These are phyloP conservation scores for Schwanniomyces polymorphus DNA, from an alignment of 805 yeast genomes.

Conservation along the genomic window DNA sequence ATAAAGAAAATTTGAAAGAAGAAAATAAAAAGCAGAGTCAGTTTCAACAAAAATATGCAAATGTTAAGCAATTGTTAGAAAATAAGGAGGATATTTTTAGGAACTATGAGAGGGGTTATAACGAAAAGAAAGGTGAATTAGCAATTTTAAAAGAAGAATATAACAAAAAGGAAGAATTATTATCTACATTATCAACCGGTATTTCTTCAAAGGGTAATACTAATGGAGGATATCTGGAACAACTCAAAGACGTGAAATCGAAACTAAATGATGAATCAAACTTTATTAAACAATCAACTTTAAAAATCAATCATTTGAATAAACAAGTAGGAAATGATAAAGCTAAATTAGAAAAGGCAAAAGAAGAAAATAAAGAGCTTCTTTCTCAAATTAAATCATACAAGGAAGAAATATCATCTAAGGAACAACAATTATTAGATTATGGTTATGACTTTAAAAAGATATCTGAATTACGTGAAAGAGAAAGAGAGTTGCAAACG, in stretches of 20 bases:
- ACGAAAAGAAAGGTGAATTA: constrained; percentile 43
- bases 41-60: constrained; percentile 31
- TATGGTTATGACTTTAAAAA: constrained; percentile 59
- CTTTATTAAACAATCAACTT: constrained; percentile 54
- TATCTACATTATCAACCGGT: constrained; percentile 83
- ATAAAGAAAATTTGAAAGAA: constrained; percentile 56
- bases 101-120: constrained; percentile 46
- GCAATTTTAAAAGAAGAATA: constrained; percentile 46
- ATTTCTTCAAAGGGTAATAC: constrained; percentile 78
- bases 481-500: constrained; percentile 44
- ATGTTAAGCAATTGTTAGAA: constrained; percentile 30
- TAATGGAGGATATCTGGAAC: constrained; percentile 76
- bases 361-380: constrained; percentile 43
- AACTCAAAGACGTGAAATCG: constrained; percentile 62
- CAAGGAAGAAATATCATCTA: constrained; percentile 31
- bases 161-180: constrained; percentile 68
- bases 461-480: constrained; percentile 43
- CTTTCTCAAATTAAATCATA: constrained; percentile 45
- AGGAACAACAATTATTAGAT: constrained; percentile 42
- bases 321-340: constrained; percentile 50
- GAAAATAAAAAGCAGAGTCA: constrained; percentile 39
- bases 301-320: constrained; percentile 58
- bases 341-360: constrained; percentile 54
- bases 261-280: constrained; percentile 54
- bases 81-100: constrained; percentile 38